These are phyloP conservation scores for Chamaecyparis obtusa DNA, from an alignment of 75 land plant genomes.

Conservation along the genomic window DNA sequence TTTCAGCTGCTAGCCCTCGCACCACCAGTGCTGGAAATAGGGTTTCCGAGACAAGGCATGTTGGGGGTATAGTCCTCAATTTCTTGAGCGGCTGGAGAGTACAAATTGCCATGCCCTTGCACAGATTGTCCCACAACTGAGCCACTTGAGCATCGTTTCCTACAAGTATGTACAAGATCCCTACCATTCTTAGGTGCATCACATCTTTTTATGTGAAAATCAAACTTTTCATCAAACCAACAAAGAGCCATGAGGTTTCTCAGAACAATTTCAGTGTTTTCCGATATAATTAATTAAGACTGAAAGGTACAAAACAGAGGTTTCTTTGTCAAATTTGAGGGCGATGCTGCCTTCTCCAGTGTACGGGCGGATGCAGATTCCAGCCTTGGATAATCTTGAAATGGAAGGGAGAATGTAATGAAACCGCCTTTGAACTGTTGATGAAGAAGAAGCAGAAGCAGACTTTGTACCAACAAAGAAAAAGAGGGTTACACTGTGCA, in stretches of 20 bases:
- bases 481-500: neutral
- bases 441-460: neutral
- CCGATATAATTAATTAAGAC: neutral
- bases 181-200: neutral
- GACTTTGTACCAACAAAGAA: neutral
- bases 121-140: neutral
- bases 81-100: neutral
- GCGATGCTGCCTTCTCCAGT: neutral
- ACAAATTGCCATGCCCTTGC: conserved; percentile 4
- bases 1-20: too few relatives aligned
- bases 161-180: neutral
- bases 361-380: neutral
- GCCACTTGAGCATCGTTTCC: neutral
- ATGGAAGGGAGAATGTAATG: neutral
- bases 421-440: neutral
- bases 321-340: neutral
- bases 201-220: neutral
- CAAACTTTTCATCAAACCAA: neutral
- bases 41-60: too few relatives aligned
- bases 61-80: too few relatives aligned
- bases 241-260: neutral
- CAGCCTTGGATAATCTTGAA: neutral
- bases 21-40: too few relatives aligned
- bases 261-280: neutral
- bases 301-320: neutral